Conservation (phyloP, 2,329 filamentous ascomycete genomes). For the Sporothrix dimorphospora region DNA sequence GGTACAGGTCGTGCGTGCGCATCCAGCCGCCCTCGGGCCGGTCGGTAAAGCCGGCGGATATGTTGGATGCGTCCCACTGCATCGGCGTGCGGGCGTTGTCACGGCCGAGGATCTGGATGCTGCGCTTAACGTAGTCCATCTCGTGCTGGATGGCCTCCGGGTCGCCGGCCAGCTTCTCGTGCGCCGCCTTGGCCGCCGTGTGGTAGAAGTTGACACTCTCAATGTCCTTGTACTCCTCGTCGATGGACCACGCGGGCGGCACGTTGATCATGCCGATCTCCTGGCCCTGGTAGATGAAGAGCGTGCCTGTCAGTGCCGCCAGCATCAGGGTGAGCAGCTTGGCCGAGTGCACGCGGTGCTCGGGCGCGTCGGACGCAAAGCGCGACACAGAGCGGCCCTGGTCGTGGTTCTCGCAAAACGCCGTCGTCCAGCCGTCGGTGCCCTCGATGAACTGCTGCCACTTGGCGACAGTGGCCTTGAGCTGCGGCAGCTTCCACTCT, state of each 20-base stretch:
- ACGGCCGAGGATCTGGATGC: slow-evolving; percentile 62
- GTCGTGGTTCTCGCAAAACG: slow-evolving; percentile 68
- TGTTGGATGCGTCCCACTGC: slow-evolving; percentile 59
- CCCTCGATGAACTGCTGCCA: slow-evolving; percentile 57
- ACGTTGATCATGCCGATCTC: slow-evolving; percentile 64
- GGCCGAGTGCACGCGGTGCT: slow-evolving; percentile 49
- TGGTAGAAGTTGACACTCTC: slow-evolving; percentile 54
- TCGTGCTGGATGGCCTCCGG: slow-evolving; percentile 46
- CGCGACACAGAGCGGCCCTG: slow-evolving; percentile 59
- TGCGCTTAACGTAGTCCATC: slow-evolving; percentile 51
- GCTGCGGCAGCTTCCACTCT: slow-evolving; percentile 51
- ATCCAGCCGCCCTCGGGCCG: slow-evolving; percentile 58
- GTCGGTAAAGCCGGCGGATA: slow-evolving; percentile 65
- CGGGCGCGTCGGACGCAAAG: slow-evolving; percentile 50
- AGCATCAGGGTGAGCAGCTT: slow-evolving; percentile 59
- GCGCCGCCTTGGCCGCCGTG: slow-evolving; percentile 35
- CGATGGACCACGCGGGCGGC: slow-evolving; percentile 52
- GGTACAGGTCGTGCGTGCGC: slow-evolving; percentile 61
- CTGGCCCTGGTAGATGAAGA: slow-evolving; percentile 64
- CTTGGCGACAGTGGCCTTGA: slow-evolving; percentile 48
- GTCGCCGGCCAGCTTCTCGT: slow-evolving; percentile 36
- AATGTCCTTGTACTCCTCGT: slow-evolving; percentile 51
- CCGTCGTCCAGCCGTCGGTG: slow-evolving; percentile 61
- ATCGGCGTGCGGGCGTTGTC: slow-evolving; percentile 71
- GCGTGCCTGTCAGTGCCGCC: slow-evolving; percentile 53